A percentile compares a stretch with the other conserved stretches of the same genome.
Evolutionary conservation across 768 basidiomycete genomes (phyloP).

Genomic region (Termitomyces sp.): DNA sequence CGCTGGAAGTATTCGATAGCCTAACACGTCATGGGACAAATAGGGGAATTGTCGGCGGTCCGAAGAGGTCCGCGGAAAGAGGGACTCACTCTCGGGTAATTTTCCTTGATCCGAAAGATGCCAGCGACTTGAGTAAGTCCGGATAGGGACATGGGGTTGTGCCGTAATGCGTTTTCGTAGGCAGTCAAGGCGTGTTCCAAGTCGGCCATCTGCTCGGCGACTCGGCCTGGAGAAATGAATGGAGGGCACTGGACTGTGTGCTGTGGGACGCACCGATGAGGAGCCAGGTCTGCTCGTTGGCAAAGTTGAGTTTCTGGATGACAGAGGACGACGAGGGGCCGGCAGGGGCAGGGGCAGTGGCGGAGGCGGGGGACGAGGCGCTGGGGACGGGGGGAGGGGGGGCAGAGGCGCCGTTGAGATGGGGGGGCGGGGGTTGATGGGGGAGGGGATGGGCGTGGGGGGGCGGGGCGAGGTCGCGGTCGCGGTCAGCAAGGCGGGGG

Average conservation of each 20-base stretch:
- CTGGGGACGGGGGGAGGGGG: conserved; percentile 39
- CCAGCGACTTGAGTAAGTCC: conserved; percentile 93
- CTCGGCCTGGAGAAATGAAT: conserved; percentile 57
- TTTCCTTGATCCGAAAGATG: conserved; percentile 95
- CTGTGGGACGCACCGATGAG: conserved; percentile 59
- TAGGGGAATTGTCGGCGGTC: conserved; percentile 20
- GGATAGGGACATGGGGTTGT: conserved; percentile 87
- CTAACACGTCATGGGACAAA: conserved; percentile 45
- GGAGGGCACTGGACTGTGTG: no score
- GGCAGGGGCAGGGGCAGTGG: conserved; percentile 26
- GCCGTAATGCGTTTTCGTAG: conserved; percentile 93
- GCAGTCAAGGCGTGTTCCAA: conserved; percentile 87
- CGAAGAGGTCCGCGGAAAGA: conserved; percentile 31
- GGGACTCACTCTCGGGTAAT: conserved; percentile 82
- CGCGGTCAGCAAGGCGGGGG: conserved; percentile 33
- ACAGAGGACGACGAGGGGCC: conserved; percentile 31
- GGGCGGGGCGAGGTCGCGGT: conserved; percentile 45
- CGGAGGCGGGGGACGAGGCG: conserved; percentile 44
- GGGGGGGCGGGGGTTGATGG: conserved; percentile 25
- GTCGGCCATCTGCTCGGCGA: conserved; percentile 94
- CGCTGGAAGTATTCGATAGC: conserved; percentile 97
- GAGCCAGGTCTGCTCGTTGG: conserved; percentile 95
- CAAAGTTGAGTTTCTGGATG: conserved; percentile 72
- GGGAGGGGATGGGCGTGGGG: conserved; percentile 23
- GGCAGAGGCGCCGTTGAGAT: conserved; percentile 45